Evolutionary conservation across 768 basidiomycete genomes (phyloP), one percentile per base, ranked within the genome.

Genomic region (Suillus hirtellus): DNA sequence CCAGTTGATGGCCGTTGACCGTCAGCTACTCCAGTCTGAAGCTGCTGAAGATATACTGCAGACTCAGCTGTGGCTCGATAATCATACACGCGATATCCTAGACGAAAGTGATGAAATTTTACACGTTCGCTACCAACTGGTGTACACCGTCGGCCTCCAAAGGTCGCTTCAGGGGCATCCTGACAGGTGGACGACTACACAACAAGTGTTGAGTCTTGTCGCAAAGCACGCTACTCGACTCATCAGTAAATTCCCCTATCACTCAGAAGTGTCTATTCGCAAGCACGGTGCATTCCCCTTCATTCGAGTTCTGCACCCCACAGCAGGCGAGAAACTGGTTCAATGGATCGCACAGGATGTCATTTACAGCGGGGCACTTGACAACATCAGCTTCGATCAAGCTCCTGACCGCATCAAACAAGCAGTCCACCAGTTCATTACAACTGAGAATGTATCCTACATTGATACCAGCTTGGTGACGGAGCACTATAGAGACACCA

Each of bases 201-300:
- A 78, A 53, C 69, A 76, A 21, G 55, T 79, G 19, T 66, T 80
- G 8, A 8, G 58, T 14, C 69, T 74, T 24, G 66, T 77, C 2
- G 59, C 59, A 19, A 67, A 64, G 3, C 61, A 66, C 21, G 71
- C 69, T 2, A 15, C 40, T 19, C 52, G 43, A 6, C 64, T 74
- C 34, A 61, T n/a, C 17, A 34, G n/a, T 2, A 5, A 2, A 4
- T 69, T 56, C 38, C 68, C 60, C 0, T 60, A 47, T 7, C 65
- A 66, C 43, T 38, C 70, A 1, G 74, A 75, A 42, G 67, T 64
- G 35, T 66, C 70, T 42, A 24, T 12, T 0, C 65, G 61, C 27
- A 38, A 46, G 0, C 31, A 61, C 0, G 62, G 50, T 10, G 21
- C n/a, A 1, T 31, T 70, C 59, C 56, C 70, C 4, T 54, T 24